Conservation (phyloP, 305 asterid genomes). For the Fraxinus platypoda region DNA sequence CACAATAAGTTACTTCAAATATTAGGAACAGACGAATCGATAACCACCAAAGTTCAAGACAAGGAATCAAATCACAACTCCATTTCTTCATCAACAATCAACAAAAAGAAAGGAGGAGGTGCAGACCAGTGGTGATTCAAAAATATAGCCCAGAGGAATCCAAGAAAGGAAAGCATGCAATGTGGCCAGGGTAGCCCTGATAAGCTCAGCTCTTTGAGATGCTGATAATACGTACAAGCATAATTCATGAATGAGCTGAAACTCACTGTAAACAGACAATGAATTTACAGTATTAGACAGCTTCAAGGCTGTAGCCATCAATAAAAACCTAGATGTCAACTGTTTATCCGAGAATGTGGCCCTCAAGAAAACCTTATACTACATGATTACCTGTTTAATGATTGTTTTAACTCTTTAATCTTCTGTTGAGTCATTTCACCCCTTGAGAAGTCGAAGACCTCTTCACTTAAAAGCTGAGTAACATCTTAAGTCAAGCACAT, state of each 20-base stretch:
- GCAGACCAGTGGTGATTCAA: conserved; percentile 93
- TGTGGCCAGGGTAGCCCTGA: conserved; percentile 92
- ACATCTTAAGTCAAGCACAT: conserved; percentile 20
- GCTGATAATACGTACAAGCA: conserved; percentile 89
- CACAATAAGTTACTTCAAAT: conserved; percentile 16
- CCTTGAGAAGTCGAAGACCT: conserved; percentile 98
- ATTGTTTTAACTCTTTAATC: conserved; percentile 91
- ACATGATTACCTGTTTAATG: conserved; percentile 71
- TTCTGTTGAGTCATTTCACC: conserved; percentile 99
- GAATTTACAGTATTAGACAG: background rate
- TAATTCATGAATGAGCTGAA: conserved; percentile 95
- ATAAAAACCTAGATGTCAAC: background rate
- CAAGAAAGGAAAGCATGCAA: conserved; percentile 99
- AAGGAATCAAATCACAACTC: conserved; percentile 2
- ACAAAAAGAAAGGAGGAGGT: conserved; percentile 27
- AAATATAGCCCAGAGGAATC: conserved; percentile 98
- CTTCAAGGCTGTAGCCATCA: background rate
- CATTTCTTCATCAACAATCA: conserved; percentile 16
- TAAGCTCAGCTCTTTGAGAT: conserved; percentile 95
- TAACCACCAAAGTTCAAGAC: background rate
- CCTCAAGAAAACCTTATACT: background rate
- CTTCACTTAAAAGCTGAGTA: conserved; percentile 91
- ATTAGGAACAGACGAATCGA: background rate
- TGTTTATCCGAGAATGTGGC: background rate
- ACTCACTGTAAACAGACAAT: conserved; percentile 57